phyloP scores from a whole-genome alignment of 2,329 filamentous ascomycete species.

The Fusarium nelsonii region DNA sequence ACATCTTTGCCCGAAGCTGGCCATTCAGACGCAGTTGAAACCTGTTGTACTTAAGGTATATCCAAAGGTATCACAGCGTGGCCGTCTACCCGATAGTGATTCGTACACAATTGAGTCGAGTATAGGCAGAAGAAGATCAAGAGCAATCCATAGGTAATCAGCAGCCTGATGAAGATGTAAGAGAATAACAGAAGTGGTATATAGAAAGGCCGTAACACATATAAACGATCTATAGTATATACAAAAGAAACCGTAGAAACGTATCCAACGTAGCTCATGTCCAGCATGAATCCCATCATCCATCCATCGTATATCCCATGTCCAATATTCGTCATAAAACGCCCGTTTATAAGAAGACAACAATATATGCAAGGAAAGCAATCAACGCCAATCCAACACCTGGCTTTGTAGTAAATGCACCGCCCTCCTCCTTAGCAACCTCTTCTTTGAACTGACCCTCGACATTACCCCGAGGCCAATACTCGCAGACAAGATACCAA shows the following conservation, averaged over 20 bases:
- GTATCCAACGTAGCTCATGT: slow-evolving; percentile 18
- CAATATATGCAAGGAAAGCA: slow-evolving; percentile 32
- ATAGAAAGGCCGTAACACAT: slow-evolving; percentile 7
- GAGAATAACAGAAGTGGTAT: background rate
- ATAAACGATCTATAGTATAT: slow-evolving; percentile 5
- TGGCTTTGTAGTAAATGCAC: slow-evolving; percentile 23
- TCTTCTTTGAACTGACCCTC: slow-evolving; percentile 61
- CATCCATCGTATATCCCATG: slow-evolving; percentile 1
- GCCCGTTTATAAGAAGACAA: slow-evolving; percentile 24
- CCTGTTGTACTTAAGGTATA: too few relatives aligned
- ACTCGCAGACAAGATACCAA: slow-evolving; percentile 78
- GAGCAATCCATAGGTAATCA: too few relatives aligned
- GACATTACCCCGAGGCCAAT: slow-evolving; percentile 76
- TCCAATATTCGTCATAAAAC: background rate
- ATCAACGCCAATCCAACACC: slow-evolving; percentile 33
- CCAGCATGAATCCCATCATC: slow-evolving; percentile 31
- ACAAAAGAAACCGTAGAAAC: slow-evolving; percentile 9
- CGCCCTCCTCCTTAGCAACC: slow-evolving; percentile 45
- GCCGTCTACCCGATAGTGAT: too few relatives aligned
- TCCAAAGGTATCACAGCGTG: too few relatives aligned
- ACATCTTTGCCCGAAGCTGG: too few relatives aligned
- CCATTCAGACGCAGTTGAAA: too few relatives aligned
- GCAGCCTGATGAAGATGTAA: background rate
- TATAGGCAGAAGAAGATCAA: too few relatives aligned
- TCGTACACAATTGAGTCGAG: background rate